These are phyloP conservation scores for Trypanosoma avium DNA, from an alignment of 208 protist species.

Conservation along the genomic window DNA sequence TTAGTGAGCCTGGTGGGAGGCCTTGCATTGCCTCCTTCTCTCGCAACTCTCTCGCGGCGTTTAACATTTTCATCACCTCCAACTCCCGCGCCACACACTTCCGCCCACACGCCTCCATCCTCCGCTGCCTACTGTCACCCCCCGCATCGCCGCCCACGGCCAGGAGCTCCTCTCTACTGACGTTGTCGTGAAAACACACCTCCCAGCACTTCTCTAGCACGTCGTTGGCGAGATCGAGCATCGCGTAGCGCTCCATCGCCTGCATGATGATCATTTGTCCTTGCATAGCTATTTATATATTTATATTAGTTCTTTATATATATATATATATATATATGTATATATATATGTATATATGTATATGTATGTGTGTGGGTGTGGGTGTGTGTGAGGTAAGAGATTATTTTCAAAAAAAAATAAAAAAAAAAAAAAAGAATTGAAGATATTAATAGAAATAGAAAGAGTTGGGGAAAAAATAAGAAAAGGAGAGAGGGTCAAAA, in stretches of 20 bases:
- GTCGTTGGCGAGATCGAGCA: constrained; percentile 66
- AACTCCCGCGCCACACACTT: constrained; percentile 89
- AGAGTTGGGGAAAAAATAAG: not conserved
- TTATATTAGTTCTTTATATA: not conserved
- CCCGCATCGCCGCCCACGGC: constrained; percentile 43
- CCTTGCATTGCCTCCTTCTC: constrained; percentile 49
- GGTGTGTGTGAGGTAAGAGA: not conserved
- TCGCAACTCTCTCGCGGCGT: constrained; percentile 47
- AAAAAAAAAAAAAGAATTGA: not conserved
- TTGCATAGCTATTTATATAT: constrained; percentile 50
- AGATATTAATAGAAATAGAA: not conserved
- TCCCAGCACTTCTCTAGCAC: constrained; percentile 85
- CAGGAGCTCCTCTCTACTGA: constrained; percentile 61
- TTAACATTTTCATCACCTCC: constrained; percentile 84
- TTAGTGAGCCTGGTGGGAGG: constrained; percentile 34
- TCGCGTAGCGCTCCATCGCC: constrained; percentile 72
- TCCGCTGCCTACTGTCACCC: constrained; percentile 50
- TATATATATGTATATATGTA: not conserved
- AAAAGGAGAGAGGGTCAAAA: not conserved
- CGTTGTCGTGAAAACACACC: constrained; percentile 81
- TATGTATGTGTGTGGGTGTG: not conserved
- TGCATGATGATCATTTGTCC: constrained; percentile 71
- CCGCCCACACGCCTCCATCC: constrained; percentile 82
- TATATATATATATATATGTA: constrained; percentile 8
- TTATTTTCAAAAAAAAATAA: not conserved